phyloP scores from a whole-genome alignment of 495 filamentous ascomycete species.

The Penicillium antarcticum region DNA sequence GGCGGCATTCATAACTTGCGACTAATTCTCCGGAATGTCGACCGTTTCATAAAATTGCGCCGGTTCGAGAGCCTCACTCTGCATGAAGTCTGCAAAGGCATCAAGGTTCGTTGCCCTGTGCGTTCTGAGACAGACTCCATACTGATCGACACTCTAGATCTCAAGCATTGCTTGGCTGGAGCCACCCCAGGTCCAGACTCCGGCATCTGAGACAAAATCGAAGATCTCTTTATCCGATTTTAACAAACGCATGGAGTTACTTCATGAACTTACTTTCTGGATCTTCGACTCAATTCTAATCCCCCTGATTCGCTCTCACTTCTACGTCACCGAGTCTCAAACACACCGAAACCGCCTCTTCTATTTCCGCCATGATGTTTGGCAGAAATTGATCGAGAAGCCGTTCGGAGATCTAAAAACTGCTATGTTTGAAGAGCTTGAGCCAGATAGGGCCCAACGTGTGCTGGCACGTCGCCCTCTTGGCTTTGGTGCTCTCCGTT shows the following conservation, averaged over 20 bases:
- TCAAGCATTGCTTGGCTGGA: slow-evolving; percentile 69
- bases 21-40: slow-evolving; percentile 61
- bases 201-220: slow-evolving; percentile 1
- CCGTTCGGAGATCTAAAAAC: slow-evolving; percentile 65
- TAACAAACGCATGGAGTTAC: slow-evolving; percentile 72
- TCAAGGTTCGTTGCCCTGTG: slow-evolving; percentile 57
- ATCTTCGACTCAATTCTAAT: slow-evolving; percentile 88
- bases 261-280: slow-evolving; percentile 86
- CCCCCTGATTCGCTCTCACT: slow-evolving; percentile 80
- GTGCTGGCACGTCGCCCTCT: slow-evolving; percentile 61
- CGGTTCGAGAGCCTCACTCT: slow-evolving; percentile 79
- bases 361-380: slow-evolving; percentile 93
- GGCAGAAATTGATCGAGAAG: slow-evolving; percentile 72
- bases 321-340: slow-evolving; percentile 92
- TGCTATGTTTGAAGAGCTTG: slow-evolving; percentile 79
- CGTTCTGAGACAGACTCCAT: background rate
- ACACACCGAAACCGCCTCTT: slow-evolving; percentile 77
- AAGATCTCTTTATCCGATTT: slow-evolving; percentile 70
- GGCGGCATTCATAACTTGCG: slow-evolving; percentile 55
- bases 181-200: slow-evolving; percentile 35
- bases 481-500: slow-evolving; percentile 74
- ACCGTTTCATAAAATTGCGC: slow-evolving; percentile 72
- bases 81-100: slow-evolving; percentile 69
- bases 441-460: slow-evolving; percentile 49
- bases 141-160: slow-evolving; percentile 44